A percentile compares a stretch with the other conserved stretches of the same genome.
Conservation (phyloP, 23 red algal species). For the Gracilaria gracilis region DNA sequence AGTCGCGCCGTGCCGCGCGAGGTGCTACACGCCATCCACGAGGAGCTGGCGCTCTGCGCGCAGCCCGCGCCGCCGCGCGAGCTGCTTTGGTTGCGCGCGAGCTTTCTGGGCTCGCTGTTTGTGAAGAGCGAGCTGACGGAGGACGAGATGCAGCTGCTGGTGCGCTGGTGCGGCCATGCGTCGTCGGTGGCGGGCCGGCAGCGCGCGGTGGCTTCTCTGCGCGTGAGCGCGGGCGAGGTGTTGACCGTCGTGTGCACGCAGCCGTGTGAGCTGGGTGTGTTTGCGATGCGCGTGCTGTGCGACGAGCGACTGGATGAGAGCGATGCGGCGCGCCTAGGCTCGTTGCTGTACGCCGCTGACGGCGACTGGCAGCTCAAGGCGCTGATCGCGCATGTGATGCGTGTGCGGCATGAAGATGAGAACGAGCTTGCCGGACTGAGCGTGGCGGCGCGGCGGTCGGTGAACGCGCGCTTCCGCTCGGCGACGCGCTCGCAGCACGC, state of each 20-base stretch:
- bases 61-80: too few species aligned
- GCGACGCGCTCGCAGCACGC: background rate
- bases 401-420: conserved; percentile 71
- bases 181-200: background rate
- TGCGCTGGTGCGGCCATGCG: background rate
- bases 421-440: conserved; percentile 62
- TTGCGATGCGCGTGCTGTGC: conserved; percentile 48
- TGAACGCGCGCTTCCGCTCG: background rate
- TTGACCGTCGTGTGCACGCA: background rate
- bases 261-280: background rate
- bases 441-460: conserved; percentile 2
- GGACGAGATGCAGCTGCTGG: conserved; percentile 49
- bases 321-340: conserved; percentile 24
- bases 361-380: conserved; percentile 35
- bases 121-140: conserved; percentile 48
- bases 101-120: conserved; percentile 72
- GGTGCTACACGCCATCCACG: background rate
- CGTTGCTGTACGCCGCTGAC: conserved; percentile 10
- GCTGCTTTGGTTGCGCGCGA: conserved; percentile 50
- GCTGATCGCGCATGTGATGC: conserved; percentile 81
- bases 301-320: conserved; percentile 26
- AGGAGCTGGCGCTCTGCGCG: background rate
- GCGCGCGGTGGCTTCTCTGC: background rate
- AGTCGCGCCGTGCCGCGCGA: conserved; percentile 24
- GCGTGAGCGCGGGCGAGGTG: conserved; percentile 13